phyloP scores from a whole-genome alignment of 768 basidiomycete genomes.

The Collybia mongolica region DNA sequence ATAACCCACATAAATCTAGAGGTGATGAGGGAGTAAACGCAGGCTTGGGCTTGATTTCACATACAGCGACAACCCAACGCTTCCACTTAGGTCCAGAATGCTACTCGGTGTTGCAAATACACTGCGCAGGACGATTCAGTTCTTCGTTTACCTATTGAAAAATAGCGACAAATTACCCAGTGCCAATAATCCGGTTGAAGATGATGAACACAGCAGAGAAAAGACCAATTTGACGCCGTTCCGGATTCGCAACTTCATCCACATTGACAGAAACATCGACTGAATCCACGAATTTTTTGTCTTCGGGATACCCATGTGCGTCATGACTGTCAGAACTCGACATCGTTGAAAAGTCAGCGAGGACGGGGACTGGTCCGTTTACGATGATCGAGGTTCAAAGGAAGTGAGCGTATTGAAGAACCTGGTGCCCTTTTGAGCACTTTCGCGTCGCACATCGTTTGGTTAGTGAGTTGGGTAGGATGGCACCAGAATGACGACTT shows the following conservation, averaged over 20 bases:
- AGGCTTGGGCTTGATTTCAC: not conserved
- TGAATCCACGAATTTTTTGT: not conserved
- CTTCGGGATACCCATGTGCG: not conserved
- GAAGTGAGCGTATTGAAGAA: not conserved
- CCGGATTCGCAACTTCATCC: slow-evolving; percentile 1
- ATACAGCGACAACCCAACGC: slow-evolving; percentile 30
- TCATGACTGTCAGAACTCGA: too few relatives aligned
- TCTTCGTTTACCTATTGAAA: not conserved
- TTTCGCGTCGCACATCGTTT: not conserved
- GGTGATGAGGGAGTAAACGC: not conserved
- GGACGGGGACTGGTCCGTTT: too few relatives aligned
- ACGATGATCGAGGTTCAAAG: too few relatives aligned
- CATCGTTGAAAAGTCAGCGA: too few relatives aligned
- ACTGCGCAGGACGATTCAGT: slow-evolving; percentile 11
- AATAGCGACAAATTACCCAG: slow-evolving; percentile 24
- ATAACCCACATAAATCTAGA: slow-evolving; percentile 33
- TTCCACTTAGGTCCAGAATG: slow-evolving; percentile 29
- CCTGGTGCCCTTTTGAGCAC: not conserved
- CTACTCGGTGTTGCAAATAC: slow-evolving; percentile 35
- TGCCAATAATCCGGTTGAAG: slow-evolving; percentile 37
- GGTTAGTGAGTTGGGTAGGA: not conserved
- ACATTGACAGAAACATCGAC: not conserved
- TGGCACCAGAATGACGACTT: slow-evolving; percentile 1
- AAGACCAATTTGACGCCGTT: slow-evolving; percentile 22
- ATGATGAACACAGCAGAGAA: slow-evolving; percentile 33